Evolutionary conservation across 441 rosid genomes (phyloP).

Genomic region (Pelargonium fulgidum): DNA sequence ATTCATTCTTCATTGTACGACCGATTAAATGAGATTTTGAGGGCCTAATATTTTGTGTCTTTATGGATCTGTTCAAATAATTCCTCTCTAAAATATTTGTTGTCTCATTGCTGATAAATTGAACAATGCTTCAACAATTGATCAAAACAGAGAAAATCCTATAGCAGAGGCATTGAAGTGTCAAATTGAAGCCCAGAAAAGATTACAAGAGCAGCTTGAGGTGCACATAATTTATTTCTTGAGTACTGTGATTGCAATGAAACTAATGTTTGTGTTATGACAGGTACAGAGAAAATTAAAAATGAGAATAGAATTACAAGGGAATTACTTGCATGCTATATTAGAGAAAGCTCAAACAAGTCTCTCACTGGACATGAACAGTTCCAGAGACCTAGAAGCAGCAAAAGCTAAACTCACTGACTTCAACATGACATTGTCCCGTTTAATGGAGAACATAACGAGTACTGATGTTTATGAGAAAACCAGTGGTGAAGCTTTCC

Average conservation of each 20-base stretch:
- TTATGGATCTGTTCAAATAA: no score
- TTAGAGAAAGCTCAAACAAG: constrained; percentile 60
- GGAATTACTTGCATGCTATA: constrained; percentile 53
- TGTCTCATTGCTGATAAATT: not conserved
- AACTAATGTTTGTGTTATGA: constrained; percentile 3
- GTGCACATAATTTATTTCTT: constrained; percentile 16
- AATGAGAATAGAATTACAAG: constrained; percentile 65
- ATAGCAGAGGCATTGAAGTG: constrained; percentile 42
- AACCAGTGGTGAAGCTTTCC: constrained; percentile 24
- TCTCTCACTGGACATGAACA: constrained; percentile 27
- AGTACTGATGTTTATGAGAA: constrained; percentile 15
- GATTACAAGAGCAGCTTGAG: constrained; percentile 70
- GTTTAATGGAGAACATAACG: constrained; percentile 25
- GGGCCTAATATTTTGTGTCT: no score
- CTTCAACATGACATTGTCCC: constrained; percentile 44
- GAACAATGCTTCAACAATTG: not conserved
- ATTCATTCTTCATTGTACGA: no score
- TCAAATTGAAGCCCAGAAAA: constrained; percentile 52
- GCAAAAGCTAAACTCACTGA: constrained; percentile 31
- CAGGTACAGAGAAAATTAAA: constrained; percentile 57
- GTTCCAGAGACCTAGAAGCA: constrained; percentile 24
- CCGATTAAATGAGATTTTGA: no score
- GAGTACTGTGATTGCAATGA: no score
- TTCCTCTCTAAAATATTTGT: not conserved
- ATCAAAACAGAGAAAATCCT: constrained; percentile 42